Evolutionary conservation across 2,329 filamentous ascomycete species (phyloP).

Genomic region (Epichloe gansuensis): DNA sequence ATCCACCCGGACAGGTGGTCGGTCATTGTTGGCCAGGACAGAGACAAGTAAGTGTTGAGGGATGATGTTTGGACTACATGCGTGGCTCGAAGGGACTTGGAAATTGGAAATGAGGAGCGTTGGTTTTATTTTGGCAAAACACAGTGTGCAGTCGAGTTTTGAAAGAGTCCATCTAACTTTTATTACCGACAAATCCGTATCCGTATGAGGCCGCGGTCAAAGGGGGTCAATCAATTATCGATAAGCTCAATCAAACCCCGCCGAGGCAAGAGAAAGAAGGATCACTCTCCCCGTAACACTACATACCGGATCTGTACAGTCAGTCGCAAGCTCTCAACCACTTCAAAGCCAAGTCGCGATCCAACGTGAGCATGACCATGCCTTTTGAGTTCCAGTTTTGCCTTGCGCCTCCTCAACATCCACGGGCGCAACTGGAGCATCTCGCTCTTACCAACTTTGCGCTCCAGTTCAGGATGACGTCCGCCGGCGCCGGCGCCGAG

Average conservation of each 20-base stretch:
- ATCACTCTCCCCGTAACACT: background rate
- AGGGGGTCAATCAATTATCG: conserved; percentile 2
- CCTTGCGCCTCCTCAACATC: background rate
- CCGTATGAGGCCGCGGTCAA: conserved; percentile 2
- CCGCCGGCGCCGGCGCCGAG: conserved; percentile 2
- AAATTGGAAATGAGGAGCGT: too few species aligned
- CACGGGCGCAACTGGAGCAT: background rate
- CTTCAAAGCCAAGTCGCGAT: background rate
- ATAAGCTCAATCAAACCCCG: conserved; percentile 1
- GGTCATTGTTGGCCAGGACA: too few species aligned
- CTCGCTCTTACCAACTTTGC: background rate
- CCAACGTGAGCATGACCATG: conserved; percentile 2
- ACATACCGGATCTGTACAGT: too few species aligned
- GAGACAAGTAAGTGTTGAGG: too few species aligned
- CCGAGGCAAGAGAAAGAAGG: background rate
- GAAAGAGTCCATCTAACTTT: too few species aligned
- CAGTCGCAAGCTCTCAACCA: conserved; percentile 1
- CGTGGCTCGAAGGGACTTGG: too few species aligned
- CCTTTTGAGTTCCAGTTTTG: background rate
- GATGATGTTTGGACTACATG: too few species aligned
- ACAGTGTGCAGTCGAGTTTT: too few species aligned
- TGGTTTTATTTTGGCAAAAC: too few species aligned
- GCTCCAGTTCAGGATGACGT: conserved; percentile 6
- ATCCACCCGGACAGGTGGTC: too few species aligned
- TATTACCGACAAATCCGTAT: too few species aligned